phyloP scores from a whole-genome alignment of 1,139 yeast genomes.

The Nakaseomyces bracarensis region DNA sequence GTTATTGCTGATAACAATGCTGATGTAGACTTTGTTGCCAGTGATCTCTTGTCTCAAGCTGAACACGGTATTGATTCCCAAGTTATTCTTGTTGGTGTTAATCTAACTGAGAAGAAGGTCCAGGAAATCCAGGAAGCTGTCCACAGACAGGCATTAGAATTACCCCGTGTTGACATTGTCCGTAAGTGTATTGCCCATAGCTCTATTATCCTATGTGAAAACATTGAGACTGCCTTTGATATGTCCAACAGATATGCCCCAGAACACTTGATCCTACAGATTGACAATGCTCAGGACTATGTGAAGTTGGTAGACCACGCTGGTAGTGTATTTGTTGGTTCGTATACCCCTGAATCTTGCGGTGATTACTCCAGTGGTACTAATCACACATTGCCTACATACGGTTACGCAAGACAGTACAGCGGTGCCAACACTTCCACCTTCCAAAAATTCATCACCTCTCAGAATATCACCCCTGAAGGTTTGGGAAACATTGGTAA shows the following conservation, averaged over 20 bases:
- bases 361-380: conserved; percentile 98
- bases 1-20: conserved; percentile 83
- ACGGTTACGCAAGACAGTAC: conserved; percentile 95
- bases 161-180: conserved; percentile 91
- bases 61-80: conserved; percentile 98
- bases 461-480: conserved; percentile 78
- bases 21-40: conserved; percentile 91
- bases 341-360: conserved; percentile 93
- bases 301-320: conserved; percentile 80
- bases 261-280: conserved; percentile 90
- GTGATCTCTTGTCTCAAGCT: conserved; percentile 92
- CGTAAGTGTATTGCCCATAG: conserved; percentile 90
- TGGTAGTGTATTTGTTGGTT: conserved; percentile 94
- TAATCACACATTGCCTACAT: conserved; percentile 94
- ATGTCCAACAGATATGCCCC: conserved; percentile 92
- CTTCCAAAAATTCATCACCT: conserved; percentile 88
- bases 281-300: conserved; percentile 63
- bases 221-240: conserved; percentile 68
- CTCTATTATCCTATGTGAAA: conserved; percentile 58
- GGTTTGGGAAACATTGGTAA: conserved; percentile 84
- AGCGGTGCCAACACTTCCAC: conserved; percentile 96
- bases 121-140: conserved; percentile 71
- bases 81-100: conserved; percentile 83
- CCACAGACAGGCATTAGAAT: conserved; percentile 68
- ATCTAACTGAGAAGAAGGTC: conserved; percentile 51